These are phyloP conservation scores for Alternaria tenuissima DNA, from an alignment of 2,329 filamentous ascomycete species.

Conservation along the genomic window DNA sequence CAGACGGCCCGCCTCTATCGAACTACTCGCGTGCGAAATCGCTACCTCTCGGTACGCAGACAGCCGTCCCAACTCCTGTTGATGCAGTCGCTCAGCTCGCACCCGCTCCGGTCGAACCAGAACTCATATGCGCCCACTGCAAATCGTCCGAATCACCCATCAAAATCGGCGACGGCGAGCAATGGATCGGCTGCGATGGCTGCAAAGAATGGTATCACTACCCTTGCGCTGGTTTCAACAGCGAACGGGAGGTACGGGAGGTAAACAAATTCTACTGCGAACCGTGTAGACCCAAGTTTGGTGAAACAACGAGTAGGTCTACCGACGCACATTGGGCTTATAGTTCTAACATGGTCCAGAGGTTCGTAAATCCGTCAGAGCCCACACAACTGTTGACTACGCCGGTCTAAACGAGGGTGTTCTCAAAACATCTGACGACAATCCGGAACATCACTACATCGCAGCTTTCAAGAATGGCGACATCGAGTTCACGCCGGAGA, in stretches of 20 bases:
- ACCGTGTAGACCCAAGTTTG: constrained; percentile 66
- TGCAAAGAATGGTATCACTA: constrained; percentile 75
- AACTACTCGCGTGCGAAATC: constrained; percentile 37
- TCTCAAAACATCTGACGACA: constrained; percentile 70
- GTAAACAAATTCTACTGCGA: constrained; percentile 74
- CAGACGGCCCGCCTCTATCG: constrained; percentile 9
- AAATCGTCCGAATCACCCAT: constrained; percentile 63
- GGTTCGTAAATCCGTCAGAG: constrained; percentile 71
- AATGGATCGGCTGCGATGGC: constrained; percentile 74
- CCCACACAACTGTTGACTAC: constrained; percentile 73
- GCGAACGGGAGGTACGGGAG: constrained; percentile 68
- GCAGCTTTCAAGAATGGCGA: constrained; percentile 71
- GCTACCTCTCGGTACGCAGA: constrained; percentile 39
- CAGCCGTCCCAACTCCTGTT: constrained; percentile 22
- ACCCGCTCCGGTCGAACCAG: constrained; percentile 36
- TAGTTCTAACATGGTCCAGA: constrained; percentile 47
- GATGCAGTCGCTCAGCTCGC: constrained; percentile 13
- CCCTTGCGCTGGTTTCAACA: constrained; percentile 71
- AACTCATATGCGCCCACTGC: constrained; percentile 65
- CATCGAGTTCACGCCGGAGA: constrained; percentile 67
- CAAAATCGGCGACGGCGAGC: constrained; percentile 62
- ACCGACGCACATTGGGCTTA: constrained; percentile 33
- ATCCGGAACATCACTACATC: constrained; percentile 72
- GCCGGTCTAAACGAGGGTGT: constrained; percentile 72
- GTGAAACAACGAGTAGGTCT: constrained; percentile 66